Percentiles rank a stretch among this genome's conserved stretches.
Evolutionary conservation across 495 filamentous ascomycete species (phyloP).

Genomic region (Neurospora sp.): DNA sequence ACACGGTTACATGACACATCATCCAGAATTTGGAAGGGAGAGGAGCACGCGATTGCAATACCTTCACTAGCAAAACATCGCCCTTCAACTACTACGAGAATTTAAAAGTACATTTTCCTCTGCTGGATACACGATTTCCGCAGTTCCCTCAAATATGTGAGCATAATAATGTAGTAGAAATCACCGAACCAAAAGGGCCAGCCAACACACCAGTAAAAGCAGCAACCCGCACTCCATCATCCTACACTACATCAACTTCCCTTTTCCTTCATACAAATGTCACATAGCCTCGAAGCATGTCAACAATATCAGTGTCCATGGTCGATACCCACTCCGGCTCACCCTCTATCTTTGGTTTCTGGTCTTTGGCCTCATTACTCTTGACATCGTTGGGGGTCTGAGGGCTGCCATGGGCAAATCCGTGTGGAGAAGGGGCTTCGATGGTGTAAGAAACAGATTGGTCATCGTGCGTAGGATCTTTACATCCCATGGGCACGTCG

Average conservation of each 20-base stretch:
- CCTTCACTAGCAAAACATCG: neutral
- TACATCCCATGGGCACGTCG: neutral
- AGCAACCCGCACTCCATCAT: neutral
- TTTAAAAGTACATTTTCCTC: neutral
- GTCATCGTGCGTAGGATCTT: neutral
- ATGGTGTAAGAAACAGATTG: neutral
- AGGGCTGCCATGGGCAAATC: constrained; percentile 1
- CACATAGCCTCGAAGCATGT: constrained; percentile 37
- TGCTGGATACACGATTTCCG: neutral
- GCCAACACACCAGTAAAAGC: neutral
- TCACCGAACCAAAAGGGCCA: neutral
- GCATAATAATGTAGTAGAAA: neutral
- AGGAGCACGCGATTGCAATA: neutral
- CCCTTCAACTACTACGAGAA: neutral
- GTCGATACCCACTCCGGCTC: constrained; percentile 39
- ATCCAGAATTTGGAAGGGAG: neutral
- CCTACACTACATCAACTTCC: neutral
- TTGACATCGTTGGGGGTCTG: neutral
- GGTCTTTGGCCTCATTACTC: neutral
- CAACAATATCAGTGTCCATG: constrained; percentile 37
- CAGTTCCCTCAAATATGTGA: neutral
- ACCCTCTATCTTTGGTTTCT: constrained; percentile 4
- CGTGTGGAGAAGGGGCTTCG: neutral
- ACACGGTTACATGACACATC: neutral
- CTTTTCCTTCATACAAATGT: constrained; percentile 31